Evolutionary conservation across 2,329 filamentous ascomycete genomes (phyloP), one percentile per base, ranked within the genome.

Genomic region (Thielaviopsis musarum): DNA sequence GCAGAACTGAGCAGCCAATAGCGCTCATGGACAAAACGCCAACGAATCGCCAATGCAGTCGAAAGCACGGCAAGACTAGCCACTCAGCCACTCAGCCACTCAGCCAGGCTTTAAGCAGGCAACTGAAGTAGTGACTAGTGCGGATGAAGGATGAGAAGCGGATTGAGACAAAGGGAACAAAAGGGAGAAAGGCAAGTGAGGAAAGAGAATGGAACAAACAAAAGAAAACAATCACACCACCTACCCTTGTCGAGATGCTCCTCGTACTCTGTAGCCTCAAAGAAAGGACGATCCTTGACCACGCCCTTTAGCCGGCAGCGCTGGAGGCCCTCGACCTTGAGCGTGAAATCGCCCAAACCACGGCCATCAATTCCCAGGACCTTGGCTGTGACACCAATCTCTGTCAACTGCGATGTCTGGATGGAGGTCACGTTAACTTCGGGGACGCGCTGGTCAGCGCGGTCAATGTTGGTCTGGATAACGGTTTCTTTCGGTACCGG

Each of bases 271-370:
- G 86, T 85, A 53, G 83, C 91, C 72, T 95, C 90, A 65, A 95
- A 90, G 69, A 87, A 95, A 1, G 90, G 88, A 58, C 84, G 80
- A 64, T 95, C 88, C 68, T 88, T 84, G 45, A 81, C 78, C 54
- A 93, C 72, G 66, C 82, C 84, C 57, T 89, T 85, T 41, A 96
- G 73, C 63, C 81, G 80, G 63, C 96, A 84, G 49, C 93, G 80
- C 63, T 84, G 79, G 19, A 88, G 77, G 17, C 93, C 93, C 70
- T 97, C 90, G 1, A 98, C 89, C 5, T 95, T 78, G 57, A 98
- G 72, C 60, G 84, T 84, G 66, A 95, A 84, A 68, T 96, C 87
- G 30, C 83, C 81, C 12, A 83, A 82, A 54, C 83, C 82, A 59
- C 83, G 80, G 28, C 87, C 87, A 69, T 91, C 87, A 54, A 91